These are phyloP conservation scores for Avena sativa DNA, from an alignment of 176 grass and related monocot species.

Conservation along the genomic window DNA sequence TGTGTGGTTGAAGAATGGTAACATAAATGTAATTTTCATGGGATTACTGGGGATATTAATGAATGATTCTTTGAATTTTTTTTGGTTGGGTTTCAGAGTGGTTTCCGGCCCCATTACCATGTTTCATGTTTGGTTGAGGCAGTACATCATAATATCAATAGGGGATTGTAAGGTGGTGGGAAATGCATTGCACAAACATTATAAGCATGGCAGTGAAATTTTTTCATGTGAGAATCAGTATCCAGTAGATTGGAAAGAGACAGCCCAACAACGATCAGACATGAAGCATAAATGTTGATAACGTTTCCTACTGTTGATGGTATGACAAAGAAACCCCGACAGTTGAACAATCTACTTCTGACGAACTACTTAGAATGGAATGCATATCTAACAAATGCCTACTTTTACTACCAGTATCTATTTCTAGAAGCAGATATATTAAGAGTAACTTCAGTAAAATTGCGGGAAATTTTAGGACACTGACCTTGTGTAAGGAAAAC, in stretches of 20 bases:
- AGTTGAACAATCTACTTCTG: constrained; percentile 6
- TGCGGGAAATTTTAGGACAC: constrained; percentile 15
- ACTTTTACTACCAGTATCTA: constrained; percentile 2
- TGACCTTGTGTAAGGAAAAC: constrained; percentile 94
- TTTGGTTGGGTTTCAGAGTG: neutral
- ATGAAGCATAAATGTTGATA: constrained; percentile 36
- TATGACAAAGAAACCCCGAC: constrained; percentile 12
- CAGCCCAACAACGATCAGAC: constrained; percentile 34
- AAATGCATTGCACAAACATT: constrained; percentile 11
- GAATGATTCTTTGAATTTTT: neutral
- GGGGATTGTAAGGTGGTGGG: neutral
- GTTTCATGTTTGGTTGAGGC: neutral
- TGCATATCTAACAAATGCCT: neutral
- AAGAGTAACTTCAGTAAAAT: neutral
- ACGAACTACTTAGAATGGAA: neutral
- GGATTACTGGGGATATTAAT: neutral
- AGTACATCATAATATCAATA: neutral
- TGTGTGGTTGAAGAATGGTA: neutral
- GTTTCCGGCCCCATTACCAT: neutral
- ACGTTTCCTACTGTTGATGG: constrained; percentile 6
- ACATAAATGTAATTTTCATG: neutral
- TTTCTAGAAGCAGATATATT: constrained; percentile 34
- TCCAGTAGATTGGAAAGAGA: constrained; percentile 38
- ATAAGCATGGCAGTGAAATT: constrained; percentile 8
- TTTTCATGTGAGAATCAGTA: constrained; percentile 10